Conservation (phyloP, 148 eudicot species). For the Camellia granthamiana region DNA sequence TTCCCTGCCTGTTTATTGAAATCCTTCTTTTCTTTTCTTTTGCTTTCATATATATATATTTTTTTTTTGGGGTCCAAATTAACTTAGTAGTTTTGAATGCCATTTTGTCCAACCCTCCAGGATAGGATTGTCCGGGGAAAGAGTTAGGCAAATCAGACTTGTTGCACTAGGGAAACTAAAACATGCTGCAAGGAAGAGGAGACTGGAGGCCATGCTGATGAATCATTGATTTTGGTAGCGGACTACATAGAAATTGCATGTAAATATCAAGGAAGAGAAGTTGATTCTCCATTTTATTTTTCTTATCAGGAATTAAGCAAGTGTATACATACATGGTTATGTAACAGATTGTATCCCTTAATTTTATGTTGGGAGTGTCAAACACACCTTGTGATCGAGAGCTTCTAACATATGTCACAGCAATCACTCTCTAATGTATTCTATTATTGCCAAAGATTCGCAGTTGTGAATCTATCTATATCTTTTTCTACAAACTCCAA, state of each 20-base stretch:
- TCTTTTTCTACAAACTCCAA: background rate
- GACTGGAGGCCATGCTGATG: conserved; percentile 67
- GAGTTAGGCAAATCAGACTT: conserved; percentile 87
- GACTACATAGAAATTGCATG: conserved; percentile 16
- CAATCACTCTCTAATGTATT: background rate
- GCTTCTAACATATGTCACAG: background rate
- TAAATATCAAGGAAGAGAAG: conserved; percentile 20
- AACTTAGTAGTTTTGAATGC: background rate
- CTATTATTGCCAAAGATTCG: background rate
- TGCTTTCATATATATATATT: no score
- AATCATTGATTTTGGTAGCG: conserved; percentile 37
- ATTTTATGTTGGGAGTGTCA: background rate
- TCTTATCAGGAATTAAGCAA: conserved; percentile 1
- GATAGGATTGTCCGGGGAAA: conserved; percentile 91
- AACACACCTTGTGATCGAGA: background rate
- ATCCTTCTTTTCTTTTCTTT: background rate
- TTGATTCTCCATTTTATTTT: conserved; percentile 6
- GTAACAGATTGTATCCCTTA: conserved; percentile 5
- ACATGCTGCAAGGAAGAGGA: conserved; percentile 74
- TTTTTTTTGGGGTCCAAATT: background rate
- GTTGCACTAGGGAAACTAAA: conserved; percentile 88
- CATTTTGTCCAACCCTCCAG: conserved; percentile 31
- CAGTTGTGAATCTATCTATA: background rate
- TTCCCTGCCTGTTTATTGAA: background rate
- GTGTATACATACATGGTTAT: background rate